Conservation (phyloP, 768 basidiomycete species). For the Pisolithus tinctorius region DNA sequence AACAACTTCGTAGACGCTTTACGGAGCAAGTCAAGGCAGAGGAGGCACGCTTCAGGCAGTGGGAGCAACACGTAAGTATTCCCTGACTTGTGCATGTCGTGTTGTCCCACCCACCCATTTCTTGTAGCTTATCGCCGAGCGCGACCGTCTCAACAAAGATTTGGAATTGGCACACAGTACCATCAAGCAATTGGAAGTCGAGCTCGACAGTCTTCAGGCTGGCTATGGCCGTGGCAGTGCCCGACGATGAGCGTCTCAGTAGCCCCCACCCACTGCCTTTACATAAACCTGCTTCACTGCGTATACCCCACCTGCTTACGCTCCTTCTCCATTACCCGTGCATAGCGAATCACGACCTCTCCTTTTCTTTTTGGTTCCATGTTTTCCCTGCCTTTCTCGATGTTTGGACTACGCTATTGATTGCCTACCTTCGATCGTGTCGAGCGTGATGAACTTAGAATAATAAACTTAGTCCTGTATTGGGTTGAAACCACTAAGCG, state of each 20-base stretch:
- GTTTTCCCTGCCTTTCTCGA: slow-evolving; percentile 5
- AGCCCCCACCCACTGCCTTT: slow-evolving; percentile 2
- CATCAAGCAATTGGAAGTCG: slow-evolving; percentile 86
- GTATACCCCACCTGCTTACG: slow-evolving; percentile 22
- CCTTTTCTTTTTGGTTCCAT: slow-evolving; percentile 17
- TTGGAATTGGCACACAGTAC: slow-evolving; percentile 87
- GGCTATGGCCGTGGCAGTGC: slow-evolving; percentile 68
- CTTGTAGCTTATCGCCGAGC: slow-evolving; percentile 88
- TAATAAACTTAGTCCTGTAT: background rate
- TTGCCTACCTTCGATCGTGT: slow-evolving; percentile 4
- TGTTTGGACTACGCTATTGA: slow-evolving; percentile 11
- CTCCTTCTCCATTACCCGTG: slow-evolving; percentile 11
- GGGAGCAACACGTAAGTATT: slow-evolving; percentile 90
- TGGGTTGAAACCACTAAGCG: background rate
- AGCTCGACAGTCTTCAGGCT: slow-evolving; percentile 84
- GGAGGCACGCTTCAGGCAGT: slow-evolving; percentile 95
- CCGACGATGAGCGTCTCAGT: slow-evolving; percentile 17
- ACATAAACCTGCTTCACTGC: slow-evolving; percentile 5
- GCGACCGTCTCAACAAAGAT: slow-evolving; percentile 98
- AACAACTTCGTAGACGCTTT: slow-evolving; percentile 91
- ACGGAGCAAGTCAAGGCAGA: slow-evolving; percentile 99
- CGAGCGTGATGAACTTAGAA: slow-evolving; percentile 4
- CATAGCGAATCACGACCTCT: slow-evolving; percentile 12
- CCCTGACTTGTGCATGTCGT: background rate
- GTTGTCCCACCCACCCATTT: slow-evolving; percentile 11